phyloP scores from a whole-genome alignment of 2,329 filamentous ascomycete species.

The Colletotrichum melonis region DNA sequence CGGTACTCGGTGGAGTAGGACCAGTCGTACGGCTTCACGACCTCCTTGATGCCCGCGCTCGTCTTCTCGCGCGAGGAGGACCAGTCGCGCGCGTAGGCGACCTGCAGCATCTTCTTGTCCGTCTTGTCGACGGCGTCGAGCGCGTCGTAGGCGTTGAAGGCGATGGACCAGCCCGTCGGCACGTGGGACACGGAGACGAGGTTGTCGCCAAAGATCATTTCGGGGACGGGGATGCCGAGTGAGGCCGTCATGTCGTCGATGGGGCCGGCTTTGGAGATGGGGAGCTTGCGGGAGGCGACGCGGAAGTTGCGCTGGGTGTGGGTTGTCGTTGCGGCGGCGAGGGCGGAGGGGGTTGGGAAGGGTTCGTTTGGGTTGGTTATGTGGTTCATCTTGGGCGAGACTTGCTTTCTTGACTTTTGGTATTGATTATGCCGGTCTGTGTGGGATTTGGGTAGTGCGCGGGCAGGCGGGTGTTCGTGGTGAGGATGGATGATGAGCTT shows the following conservation, averaged over 20 bases:
- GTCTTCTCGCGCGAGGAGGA: slow-evolving; percentile 75
- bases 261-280: slow-evolving; percentile 90
- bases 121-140: slow-evolving; percentile 96
- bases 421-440: no score
- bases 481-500: neutral
- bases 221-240: slow-evolving; percentile 88
- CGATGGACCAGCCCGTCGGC: slow-evolving; percentile 80
- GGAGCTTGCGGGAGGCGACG: slow-evolving; percentile 87
- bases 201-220: slow-evolving; percentile 99
- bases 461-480: neutral
- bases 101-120: slow-evolving; percentile 88
- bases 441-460: no score
- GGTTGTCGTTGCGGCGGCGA: slow-evolving; percentile 65
- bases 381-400: slow-evolving; percentile 49
- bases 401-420: no score
- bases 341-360: slow-evolving; percentile 63
- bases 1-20: slow-evolving; percentile 92
- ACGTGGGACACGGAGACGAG: slow-evolving; percentile 79
- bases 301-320: slow-evolving; percentile 75
- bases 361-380: slow-evolving; percentile 59
- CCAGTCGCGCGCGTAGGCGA: slow-evolving; percentile 94
- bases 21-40: slow-evolving; percentile 98
- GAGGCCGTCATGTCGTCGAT: slow-evolving; percentile 86
- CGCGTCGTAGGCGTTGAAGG: slow-evolving; percentile 88
- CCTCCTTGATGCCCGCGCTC: slow-evolving; percentile 88